Evolutionary conservation across 2,329 filamentous ascomycete genomes (phyloP).

Genomic region (Hymenoscyphus salicellus): DNA sequence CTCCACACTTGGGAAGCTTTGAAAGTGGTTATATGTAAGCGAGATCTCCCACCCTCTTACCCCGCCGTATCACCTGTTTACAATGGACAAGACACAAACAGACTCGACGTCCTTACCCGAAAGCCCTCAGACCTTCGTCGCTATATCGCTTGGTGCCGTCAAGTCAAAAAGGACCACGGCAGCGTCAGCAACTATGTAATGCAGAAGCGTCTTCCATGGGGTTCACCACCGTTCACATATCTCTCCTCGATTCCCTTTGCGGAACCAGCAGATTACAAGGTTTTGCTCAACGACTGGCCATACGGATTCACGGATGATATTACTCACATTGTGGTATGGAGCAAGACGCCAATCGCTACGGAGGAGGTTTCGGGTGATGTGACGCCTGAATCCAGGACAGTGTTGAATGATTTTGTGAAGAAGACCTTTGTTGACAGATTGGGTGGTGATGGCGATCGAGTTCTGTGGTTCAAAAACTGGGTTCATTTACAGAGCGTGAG

Average conservation of each 20-base stretch:
- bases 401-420: slow-evolving; percentile 68
- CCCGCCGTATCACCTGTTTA: slow-evolving; percentile 2
- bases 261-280: slow-evolving; percentile 58
- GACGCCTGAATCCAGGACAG: slow-evolving; percentile 60
- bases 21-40: slow-evolving; percentile 61
- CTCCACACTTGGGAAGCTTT: slow-evolving; percentile 73
- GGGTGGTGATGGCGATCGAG: slow-evolving; percentile 46
- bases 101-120: slow-evolving; percentile 73
- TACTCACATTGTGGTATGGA: slow-evolving; percentile 89
- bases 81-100: slow-evolving; percentile 45
- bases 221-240: slow-evolving; percentile 52
- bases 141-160: slow-evolving; percentile 74
- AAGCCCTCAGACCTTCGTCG: slow-evolving; percentile 75
- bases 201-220: slow-evolving; percentile 72
- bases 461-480: slow-evolving; percentile 96
- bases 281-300: slow-evolving; percentile 90
- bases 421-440: slow-evolving; percentile 64
- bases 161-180: slow-evolving; percentile 70
- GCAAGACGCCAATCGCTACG: slow-evolving; percentile 74
- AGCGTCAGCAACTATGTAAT: slow-evolving; percentile 78
- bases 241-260: slow-evolving; percentile 45
- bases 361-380: slow-evolving; percentile 69
- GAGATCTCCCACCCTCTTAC: background rate
- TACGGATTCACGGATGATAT: slow-evolving; percentile 69
- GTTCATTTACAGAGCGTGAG: slow-evolving; percentile 82